Percentiles rank a stretch among this genome's conserved stretches.
phyloP scores from a whole-genome alignment of 2,329 filamentous ascomycete species.

The Verticillium nonalfalfae region DNA sequence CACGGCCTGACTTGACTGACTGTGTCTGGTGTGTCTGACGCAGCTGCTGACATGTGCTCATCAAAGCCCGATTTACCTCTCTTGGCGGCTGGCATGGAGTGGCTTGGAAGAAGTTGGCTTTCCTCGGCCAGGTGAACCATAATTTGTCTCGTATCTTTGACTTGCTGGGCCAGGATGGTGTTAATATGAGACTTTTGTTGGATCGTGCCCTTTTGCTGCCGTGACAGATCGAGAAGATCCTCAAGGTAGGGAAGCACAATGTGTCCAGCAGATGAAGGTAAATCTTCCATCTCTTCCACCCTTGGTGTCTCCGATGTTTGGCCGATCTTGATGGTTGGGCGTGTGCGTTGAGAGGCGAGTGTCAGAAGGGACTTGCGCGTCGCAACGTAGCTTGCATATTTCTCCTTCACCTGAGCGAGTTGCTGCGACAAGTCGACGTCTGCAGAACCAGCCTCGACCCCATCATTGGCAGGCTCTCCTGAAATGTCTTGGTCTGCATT shows the following conservation, averaged over 20 bases:
- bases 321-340: constrained; percentile 15
- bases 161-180: constrained; percentile 40
- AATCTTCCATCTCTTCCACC: not conserved
- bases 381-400: constrained; percentile 48
- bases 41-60: constrained; percentile 30
- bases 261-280: constrained; percentile 24
- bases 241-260: constrained; percentile 52
- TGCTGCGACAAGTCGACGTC: constrained; percentile 27
- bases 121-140: constrained; percentile 53
- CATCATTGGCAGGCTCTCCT: constrained; percentile 9
- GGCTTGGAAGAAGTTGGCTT: constrained; percentile 51
- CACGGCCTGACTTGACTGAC: constrained; percentile 45
- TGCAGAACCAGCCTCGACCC: not conserved
- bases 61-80: constrained; percentile 33
- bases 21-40: constrained; percentile 30
- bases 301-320: constrained; percentile 6
- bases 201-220: constrained; percentile 50
- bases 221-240: constrained; percentile 43
- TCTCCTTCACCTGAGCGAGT: constrained; percentile 41
- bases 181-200: constrained; percentile 53
- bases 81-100: constrained; percentile 33
- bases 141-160: constrained; percentile 40
- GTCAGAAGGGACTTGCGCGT: constrained; percentile 41
- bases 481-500: constrained; percentile 10
- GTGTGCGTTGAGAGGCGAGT: constrained; percentile 25